phyloP scores from a whole-genome alignment of 768 basidiomycete genomes.

The Lanmaoa rubissima region DNA sequence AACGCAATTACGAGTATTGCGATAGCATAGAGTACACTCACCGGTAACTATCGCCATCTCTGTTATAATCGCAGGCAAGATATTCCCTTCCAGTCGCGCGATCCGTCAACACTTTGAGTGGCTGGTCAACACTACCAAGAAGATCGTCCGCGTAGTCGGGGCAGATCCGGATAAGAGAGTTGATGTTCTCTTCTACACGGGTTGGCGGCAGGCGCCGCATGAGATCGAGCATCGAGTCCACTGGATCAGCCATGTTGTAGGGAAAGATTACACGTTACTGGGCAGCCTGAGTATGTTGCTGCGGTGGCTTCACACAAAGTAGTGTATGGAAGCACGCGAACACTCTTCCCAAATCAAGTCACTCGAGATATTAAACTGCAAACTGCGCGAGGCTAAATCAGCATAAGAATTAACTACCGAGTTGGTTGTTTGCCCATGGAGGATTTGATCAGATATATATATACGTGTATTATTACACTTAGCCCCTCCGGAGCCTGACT shows the following conservation, averaged over 20 bases:
- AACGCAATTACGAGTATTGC: neutral
- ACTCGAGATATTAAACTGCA: neutral
- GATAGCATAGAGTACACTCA: conserved; percentile 8
- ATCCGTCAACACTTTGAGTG: conserved; percentile 80
- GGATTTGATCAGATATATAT: neutral
- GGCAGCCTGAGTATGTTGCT: neutral
- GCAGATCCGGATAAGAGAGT: conserved; percentile 73
- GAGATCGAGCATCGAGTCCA: conserved; percentile 93
- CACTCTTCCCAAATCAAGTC: conserved; percentile 8
- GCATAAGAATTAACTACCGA: neutral
- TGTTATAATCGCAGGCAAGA: conserved; percentile 91
- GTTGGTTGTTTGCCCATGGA: neutral
- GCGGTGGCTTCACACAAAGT: neutral
- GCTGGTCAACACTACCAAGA: conserved; percentile 92
- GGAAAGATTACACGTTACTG: neutral
- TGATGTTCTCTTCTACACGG: conserved; percentile 82
- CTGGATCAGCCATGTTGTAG: conserved; percentile 63
- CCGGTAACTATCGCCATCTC: conserved; percentile 90
- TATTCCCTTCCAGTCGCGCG: conserved; percentile 82
- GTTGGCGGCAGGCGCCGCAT: conserved; percentile 95
- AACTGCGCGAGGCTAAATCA: neutral
- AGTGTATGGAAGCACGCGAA: neutral
- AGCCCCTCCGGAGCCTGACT: neutral
- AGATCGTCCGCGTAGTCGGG: conserved; percentile 97
- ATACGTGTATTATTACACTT: neutral